Conservation (phyloP, 441 rosid genomes). For the Dalechampia spathulata region DNA sequence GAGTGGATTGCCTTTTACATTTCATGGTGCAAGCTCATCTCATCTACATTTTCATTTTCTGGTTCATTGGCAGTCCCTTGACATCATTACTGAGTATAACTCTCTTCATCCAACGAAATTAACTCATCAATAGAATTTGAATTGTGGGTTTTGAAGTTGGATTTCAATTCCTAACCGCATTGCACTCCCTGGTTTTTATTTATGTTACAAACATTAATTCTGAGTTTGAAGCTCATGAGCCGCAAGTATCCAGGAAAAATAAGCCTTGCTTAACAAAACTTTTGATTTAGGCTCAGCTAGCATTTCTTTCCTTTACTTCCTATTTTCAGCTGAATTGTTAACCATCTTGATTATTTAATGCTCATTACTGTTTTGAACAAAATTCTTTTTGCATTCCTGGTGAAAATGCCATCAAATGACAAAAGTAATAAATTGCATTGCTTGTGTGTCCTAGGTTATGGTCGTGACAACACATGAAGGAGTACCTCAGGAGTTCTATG, state of each 20-base stretch:
- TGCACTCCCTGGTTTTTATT: not conserved
- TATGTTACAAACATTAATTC: not conserved
- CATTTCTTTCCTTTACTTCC: slow-evolving; percentile 2
- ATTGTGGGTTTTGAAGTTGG: not conserved
- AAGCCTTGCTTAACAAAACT: not conserved
- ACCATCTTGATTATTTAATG: not conserved
- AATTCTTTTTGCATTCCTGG: slow-evolving; percentile 3
- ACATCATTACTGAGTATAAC: not conserved
- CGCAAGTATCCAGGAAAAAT: not conserved
- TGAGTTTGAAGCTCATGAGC: not conserved
- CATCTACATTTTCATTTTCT: not conserved
- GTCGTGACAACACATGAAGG: slow-evolving; percentile 98
- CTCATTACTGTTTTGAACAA: not conserved
- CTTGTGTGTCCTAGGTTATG: slow-evolving; percentile 49
- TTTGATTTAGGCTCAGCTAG: not conserved
- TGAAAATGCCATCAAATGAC: not conserved
- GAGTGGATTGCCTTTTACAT: not conserved
- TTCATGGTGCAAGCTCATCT: not conserved
- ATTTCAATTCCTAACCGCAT: not conserved
- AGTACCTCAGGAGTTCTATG: slow-evolving; percentile 89
- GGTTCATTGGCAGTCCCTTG: not conserved
- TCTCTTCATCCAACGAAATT: not conserved
- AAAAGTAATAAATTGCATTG: slow-evolving; percentile 13
- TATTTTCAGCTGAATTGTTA: slow-evolving; percentile 1
- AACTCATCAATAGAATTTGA: not conserved